Base-by-base conservation (phyloP, 257 asterid genomes). In the Linderniella brevidens region DNA sequence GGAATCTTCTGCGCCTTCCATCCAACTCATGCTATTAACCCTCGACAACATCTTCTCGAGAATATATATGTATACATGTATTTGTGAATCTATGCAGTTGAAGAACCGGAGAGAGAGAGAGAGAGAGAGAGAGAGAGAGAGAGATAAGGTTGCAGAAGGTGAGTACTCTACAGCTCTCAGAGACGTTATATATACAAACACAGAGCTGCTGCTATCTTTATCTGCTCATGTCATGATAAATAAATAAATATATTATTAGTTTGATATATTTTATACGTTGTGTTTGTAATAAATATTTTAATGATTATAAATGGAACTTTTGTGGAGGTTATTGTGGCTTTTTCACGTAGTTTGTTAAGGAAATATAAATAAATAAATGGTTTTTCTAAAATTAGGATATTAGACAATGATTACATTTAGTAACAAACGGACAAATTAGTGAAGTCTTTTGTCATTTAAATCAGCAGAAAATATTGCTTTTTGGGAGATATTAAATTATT, bases 11-110 rank as follows among this genome's bases (percentile, higher is more conserved):
- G 20, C 45, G n/a, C 64, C 86, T 53, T 81, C 92, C 70, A 73
- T 72, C 93, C 97, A 86, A 12, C 49, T 77, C 75, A 79, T 64
- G 64, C 87, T 74, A 11, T 76, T 78, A 36, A 65, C 73, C 55
- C 86, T 66, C 1, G 86, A 72, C 47, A 87, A 32, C 93, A 83
- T 78, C 20, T 49, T 58, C 49, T 32, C 12, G 8, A n/a, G 43
- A 9, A 38, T 38, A n/a, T 38, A 2, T 38, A 38, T 38, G 43
- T 3, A 38, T 38, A 38, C 43, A 38, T 38, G 43, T 38, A 38
- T 38, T 25, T 25, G 4, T 25, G 32, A 2, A 25, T 25, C 32
- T 25, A 25, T 25, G 3, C 6, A 25, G 32, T 25, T 25, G 4
- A 25, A 8, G 47, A 42, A 6, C 3, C 4, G 6, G 32, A 25